phyloP scores from a whole-genome alignment of 148 eudicot species.

The Arctostaphylos glauca region DNA sequence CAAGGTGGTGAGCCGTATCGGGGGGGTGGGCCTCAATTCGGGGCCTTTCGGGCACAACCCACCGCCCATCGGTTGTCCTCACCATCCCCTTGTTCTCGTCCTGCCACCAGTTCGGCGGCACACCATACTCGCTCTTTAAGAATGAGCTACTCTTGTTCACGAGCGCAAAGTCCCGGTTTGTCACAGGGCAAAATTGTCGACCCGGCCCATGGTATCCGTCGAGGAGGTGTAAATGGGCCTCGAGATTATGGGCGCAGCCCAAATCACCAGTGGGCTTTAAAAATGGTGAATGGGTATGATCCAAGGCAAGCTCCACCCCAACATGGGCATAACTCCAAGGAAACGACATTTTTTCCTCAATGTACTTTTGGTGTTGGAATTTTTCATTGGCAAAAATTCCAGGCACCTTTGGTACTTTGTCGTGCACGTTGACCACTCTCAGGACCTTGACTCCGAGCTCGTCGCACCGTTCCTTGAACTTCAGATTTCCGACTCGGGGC shows the following conservation, averaged over 20 bases:
- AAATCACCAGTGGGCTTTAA: slow-evolving; percentile 33
- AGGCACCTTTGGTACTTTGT: slow-evolving; percentile 45
- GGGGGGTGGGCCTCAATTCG: slow-evolving; percentile 59
- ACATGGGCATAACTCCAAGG: slow-evolving; percentile 59
- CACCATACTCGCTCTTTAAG: slow-evolving; percentile 48
- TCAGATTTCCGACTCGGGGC: slow-evolving; percentile 78
- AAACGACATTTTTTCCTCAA: slow-evolving; percentile 25
- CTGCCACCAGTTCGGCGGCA: slow-evolving; percentile 81
- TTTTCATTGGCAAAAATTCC: slow-evolving; percentile 52
- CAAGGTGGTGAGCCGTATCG: slow-evolving; percentile 64
- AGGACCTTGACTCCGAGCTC: slow-evolving; percentile 43
- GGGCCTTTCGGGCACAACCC: slow-evolving; percentile 68
- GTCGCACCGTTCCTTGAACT: slow-evolving; percentile 48
- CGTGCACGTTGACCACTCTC: slow-evolving; percentile 47
- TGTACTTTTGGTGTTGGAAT: slow-evolving; percentile 37
- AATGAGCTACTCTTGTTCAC: slow-evolving; percentile 70
- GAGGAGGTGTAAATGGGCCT: slow-evolving; percentile 50
- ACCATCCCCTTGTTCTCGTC: slow-evolving; percentile 87
- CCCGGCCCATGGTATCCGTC: slow-evolving; percentile 60
- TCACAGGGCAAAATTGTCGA: slow-evolving; percentile 30
- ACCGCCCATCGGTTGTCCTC: slow-evolving; percentile 61
- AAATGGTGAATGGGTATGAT: slow-evolving; percentile 39
- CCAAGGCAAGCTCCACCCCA: slow-evolving; percentile 44
- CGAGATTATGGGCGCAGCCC: slow-evolving; percentile 39
- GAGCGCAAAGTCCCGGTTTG: slow-evolving; percentile 66